Evolutionary conservation across 2,329 filamentous ascomycete genomes (phyloP).

Genomic region (Aspergillus sp.): DNA sequence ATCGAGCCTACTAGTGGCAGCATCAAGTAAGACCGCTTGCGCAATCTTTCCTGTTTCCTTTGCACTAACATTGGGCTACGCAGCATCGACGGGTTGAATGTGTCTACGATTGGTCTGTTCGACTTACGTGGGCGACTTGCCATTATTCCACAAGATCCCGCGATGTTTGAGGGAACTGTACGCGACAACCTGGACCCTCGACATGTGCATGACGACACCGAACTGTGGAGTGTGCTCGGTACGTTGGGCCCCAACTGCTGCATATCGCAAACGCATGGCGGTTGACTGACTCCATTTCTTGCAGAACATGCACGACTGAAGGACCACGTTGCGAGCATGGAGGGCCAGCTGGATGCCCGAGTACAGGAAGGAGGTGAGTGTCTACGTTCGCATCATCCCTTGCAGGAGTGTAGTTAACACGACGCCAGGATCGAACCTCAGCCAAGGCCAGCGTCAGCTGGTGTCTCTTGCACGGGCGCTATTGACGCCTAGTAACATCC

Average conservation of each 20-base stretch:
- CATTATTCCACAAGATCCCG: slow-evolving; percentile 97
- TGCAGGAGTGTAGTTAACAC: slow-evolving; percentile 13
- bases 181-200: slow-evolving; percentile 94
- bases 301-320: slow-evolving; percentile 89
- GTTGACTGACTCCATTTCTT: slow-evolving; percentile 38
- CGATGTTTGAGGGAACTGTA: slow-evolving; percentile 88
- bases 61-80: slow-evolving; percentile 12
- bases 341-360: slow-evolving; percentile 82
- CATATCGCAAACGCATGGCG: slow-evolving; percentile 12
- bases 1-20: slow-evolving; percentile 82
- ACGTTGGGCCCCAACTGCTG: slow-evolving; percentile 40
- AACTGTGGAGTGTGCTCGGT: slow-evolving; percentile 94
- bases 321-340: slow-evolving; percentile 82
- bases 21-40: slow-evolving; percentile 52
- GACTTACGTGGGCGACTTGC: slow-evolving; percentile 86
- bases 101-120: slow-evolving; percentile 81
- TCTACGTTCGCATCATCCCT: slow-evolving; percentile 1
- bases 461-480: slow-evolving; percentile 90
- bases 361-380: slow-evolving; percentile 87
- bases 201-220: slow-evolving; percentile 93
- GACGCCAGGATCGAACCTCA: slow-evolving; percentile 81
- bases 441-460: slow-evolving; percentile 90
- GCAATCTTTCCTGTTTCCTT: slow-evolving; percentile 4
- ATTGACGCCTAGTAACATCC: slow-evolving; percentile 91
- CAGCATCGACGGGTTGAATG: slow-evolving; percentile 84